Conservation (phyloP, 2,329 filamentous ascomycete genomes). For the Clonostachys chloroleuca region DNA sequence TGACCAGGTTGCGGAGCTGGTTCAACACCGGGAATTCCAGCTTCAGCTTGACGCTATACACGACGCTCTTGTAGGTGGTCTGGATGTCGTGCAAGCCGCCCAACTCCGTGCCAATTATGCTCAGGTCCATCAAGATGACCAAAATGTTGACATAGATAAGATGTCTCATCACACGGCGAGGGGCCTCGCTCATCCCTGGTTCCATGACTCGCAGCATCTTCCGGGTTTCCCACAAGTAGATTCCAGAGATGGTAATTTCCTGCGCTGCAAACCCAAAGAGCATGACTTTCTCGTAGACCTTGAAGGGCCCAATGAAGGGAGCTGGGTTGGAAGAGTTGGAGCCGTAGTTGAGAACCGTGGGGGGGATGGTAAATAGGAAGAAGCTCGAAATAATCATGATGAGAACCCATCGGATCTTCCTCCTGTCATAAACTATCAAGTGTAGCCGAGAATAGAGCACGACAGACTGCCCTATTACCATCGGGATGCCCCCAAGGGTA, state of each 20-base stretch:
- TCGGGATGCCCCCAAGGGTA: constrained; percentile 16
- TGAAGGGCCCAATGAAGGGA: constrained; percentile 23
- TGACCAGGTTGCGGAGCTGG: constrained; percentile 3
- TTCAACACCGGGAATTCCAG: constrained; percentile 29
- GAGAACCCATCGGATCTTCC: constrained; percentile 48
- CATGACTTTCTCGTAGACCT: constrained; percentile 48
- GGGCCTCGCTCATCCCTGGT: no score
- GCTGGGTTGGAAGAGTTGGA: constrained; percentile 24
- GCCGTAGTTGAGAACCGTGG: constrained; percentile 50
- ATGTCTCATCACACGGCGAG: constrained; percentile 13
- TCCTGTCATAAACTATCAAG: constrained; percentile 46
- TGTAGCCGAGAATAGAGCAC: constrained; percentile 58
- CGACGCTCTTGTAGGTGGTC: constrained; percentile 14
- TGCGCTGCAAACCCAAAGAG: constrained; percentile 52
- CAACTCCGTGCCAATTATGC: constrained; percentile 16
- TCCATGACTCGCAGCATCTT: constrained; percentile 26
- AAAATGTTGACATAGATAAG: constrained; percentile 30
- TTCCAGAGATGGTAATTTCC: constrained; percentile 45
- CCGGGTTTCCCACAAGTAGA: constrained; percentile 49
- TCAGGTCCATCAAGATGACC: constrained; percentile 29
- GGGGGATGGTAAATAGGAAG: constrained; percentile 46
- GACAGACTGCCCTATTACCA: constrained; percentile 54
- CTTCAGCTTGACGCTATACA: constrained; percentile 29
- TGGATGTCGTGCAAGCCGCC: constrained; percentile 14
- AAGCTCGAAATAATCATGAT: constrained; percentile 55